Base-by-base conservation (phyloP, 495 filamentous ascomycete species). In the Penicillium fimorum region DNA sequence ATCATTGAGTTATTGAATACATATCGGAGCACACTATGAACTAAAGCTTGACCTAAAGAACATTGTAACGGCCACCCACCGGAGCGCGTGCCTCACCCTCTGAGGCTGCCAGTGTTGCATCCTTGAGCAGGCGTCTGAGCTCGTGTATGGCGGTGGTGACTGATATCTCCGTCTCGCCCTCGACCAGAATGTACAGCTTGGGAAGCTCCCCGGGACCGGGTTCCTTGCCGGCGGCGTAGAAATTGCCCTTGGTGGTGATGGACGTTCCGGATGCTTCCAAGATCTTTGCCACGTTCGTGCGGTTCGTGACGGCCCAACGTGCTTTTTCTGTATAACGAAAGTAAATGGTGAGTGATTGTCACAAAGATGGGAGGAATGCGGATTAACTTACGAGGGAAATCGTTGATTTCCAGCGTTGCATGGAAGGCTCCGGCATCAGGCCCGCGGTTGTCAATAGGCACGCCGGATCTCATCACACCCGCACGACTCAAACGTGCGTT, bases 201-300 rank as follows among this genome's bases (percentile, higher is more conserved):
- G 94, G 88, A 47, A 88, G 85, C 41, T 85, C 87, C 22, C 84
- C 85, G 2, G 87, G 70, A 37, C 80, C 82, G 7, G 89, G 90
- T 55, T 88, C 85, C 70, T 94, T 96, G 50, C 92, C 94, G 2
- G 85, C 47, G 1, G 87, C 70, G 61, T 97, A 97, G 72, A 87
- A 97, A 53, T 77, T 93, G 53, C 94, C 94, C 74, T 99, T 99
- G 43, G 91, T 97, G 0, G 94, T 99, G 71, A 99, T 99, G 4
- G 90, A 95, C 7, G 92, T 96, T 33, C 92, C 94, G 2, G 91
- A 96, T 6, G 89, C 83, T 68, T 99, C 94, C 50, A 99, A 82
- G 52, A 99, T 96, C 78, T 97, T 97, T 58, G 94, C 94, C 54
- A 99, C 94, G 63, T 99, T 99, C 5, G 95, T 99, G 42, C 94